Evolutionary conservation across 768 basidiomycete genomes (phyloP).

Genomic region (Phallus indusiatus): DNA sequence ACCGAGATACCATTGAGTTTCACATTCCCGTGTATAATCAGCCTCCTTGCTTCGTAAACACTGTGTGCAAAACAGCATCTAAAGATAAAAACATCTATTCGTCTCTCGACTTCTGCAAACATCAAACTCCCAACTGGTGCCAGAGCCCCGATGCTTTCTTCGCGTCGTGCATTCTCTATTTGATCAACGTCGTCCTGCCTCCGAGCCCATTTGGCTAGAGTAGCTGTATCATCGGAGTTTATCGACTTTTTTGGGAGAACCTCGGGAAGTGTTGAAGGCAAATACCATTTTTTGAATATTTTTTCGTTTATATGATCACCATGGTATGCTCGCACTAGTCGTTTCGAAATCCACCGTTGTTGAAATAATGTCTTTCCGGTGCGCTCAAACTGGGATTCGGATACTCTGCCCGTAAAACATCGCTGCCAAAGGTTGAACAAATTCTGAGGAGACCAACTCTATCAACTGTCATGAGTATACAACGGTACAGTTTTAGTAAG

Average conservation of each 20-base stretch:
- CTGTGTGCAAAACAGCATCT: slow-evolving; percentile 80
- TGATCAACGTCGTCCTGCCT: slow-evolving; percentile 27
- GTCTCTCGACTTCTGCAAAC: slow-evolving; percentile 88
- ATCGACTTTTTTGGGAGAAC: slow-evolving; percentile 54
- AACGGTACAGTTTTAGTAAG: background rate
- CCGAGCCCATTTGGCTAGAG: slow-evolving; percentile 49
- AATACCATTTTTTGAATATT: slow-evolving; percentile 91
- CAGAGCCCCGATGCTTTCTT: slow-evolving; percentile 50
- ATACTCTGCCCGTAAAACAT: slow-evolving; percentile 39
- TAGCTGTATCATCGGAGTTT: slow-evolving; percentile 32
- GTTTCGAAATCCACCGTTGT: slow-evolving; percentile 84
- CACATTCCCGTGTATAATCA: slow-evolving; percentile 84
- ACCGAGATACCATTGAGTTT: slow-evolving; percentile 87
- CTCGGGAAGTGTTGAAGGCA: slow-evolving; percentile 79
- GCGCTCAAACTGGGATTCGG: slow-evolving; percentile 49
- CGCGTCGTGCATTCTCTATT: slow-evolving; percentile 38
- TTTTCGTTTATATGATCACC: slow-evolving; percentile 90
- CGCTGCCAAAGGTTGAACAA: slow-evolving; percentile 85
- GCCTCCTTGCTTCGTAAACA: slow-evolving; percentile 79
- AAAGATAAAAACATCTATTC: slow-evolving; percentile 90
- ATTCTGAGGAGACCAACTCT: slow-evolving; percentile 89
- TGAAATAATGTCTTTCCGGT: slow-evolving; percentile 67
- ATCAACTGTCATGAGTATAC: slow-evolving; percentile 3
- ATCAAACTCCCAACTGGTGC: slow-evolving; percentile 94
- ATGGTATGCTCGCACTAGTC: slow-evolving; percentile 86